These are phyloP conservation scores for Croton setiger DNA, from an alignment of 441 rosid genomes.

Conservation along the genomic window DNA sequence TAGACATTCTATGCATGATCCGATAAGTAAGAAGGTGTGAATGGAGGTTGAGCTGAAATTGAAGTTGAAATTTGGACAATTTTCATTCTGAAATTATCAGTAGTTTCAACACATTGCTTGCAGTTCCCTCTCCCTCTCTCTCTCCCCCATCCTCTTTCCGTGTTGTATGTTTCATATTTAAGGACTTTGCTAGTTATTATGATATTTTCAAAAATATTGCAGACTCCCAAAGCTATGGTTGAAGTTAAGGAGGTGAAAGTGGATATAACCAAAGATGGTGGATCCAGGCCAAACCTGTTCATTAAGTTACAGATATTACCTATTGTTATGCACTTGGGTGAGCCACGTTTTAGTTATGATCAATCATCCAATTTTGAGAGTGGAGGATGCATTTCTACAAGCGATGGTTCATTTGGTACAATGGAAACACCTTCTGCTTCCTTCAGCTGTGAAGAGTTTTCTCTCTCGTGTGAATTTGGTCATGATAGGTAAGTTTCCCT, in stretches of 20 bases:
- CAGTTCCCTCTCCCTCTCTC: neutral
- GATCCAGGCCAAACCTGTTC: conserved; percentile 62
- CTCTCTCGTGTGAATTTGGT: conserved; percentile 82
- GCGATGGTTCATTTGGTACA: conserved; percentile 41
- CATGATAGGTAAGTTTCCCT: conserved; percentile 67
- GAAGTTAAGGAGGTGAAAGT: conserved; percentile 78
- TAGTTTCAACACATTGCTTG: conserved; percentile 1
- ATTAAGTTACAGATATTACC: conserved; percentile 77
- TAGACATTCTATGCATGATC: neutral
- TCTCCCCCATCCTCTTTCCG: neutral
- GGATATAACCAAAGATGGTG: conserved; percentile 80
- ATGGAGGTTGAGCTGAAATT: conserved; percentile 1
- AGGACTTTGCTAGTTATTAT: conserved; percentile 9
- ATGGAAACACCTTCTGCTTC: conserved; percentile 64
- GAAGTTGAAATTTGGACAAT: neutral
- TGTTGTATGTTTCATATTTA: conserved; percentile 7
- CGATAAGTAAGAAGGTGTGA: neutral
- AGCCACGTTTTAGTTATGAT: conserved; percentile 53
- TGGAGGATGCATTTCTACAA: conserved; percentile 41
- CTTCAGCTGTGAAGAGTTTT: conserved; percentile 74
- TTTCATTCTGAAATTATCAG: neutral
- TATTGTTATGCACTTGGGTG: conserved; percentile 57
- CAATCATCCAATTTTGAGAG: conserved; percentile 41
- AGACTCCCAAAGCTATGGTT: conserved; percentile 62
- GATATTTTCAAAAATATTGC: conserved; percentile 36